These are phyloP conservation scores for Beauveria sp. DNA, from an alignment of 2,329 filamentous ascomycete genomes.

Conservation along the genomic window DNA sequence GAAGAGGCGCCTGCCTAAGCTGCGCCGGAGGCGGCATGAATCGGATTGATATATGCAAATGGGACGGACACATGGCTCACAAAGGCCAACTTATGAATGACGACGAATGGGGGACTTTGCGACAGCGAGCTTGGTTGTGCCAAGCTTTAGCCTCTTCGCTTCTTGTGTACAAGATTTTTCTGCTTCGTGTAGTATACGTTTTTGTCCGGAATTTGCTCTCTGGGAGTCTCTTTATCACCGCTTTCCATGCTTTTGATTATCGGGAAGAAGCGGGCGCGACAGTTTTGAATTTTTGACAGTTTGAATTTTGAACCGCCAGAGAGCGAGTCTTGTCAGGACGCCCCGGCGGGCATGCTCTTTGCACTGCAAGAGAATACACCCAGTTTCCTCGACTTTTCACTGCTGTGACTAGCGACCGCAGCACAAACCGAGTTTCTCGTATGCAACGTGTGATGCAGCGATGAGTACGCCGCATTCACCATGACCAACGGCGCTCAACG, in stretches of 20 bases:
- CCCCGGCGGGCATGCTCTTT: not conserved
- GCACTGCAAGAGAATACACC: not conserved
- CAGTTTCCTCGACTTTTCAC: not conserved
- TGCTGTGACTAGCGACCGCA: not conserved
- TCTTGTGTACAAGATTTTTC: constrained; percentile 3
- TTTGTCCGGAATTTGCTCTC: not conserved
- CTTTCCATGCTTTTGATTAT: not conserved
- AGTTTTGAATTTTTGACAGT: not conserved
- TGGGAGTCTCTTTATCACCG: not conserved
- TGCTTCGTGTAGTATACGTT: not conserved
- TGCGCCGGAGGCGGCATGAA: not conserved
- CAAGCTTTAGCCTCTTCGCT: not conserved
- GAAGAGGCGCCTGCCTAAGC: not conserved
- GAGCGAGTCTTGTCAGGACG: not conserved
- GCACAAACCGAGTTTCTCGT: not conserved
- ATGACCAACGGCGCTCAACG: no score
- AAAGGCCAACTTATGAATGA: not conserved
- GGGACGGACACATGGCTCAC: not conserved
- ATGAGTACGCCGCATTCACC: not conserved
- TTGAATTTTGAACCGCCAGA: not conserved
- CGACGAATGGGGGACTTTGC: not conserved
- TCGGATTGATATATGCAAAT: not conserved
- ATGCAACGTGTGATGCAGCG: not conserved
- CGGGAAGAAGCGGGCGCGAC: not conserved
- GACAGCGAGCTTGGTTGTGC: not conserved